phyloP scores from a whole-genome alignment of 345 rosid genomes.

The Eucalyptus regnans region DNA sequence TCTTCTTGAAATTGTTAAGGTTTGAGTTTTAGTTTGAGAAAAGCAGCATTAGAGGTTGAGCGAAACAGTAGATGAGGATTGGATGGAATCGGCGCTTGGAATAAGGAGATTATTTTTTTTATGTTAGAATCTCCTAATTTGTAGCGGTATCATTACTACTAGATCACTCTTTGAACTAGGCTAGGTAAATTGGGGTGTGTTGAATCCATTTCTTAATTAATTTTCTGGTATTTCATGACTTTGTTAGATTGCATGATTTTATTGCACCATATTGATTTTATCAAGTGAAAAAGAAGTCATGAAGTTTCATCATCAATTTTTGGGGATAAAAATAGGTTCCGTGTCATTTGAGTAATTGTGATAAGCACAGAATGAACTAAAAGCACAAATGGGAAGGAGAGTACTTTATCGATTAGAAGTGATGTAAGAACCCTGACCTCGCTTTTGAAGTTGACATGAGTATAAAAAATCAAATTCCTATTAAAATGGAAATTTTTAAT shows the following conservation, averaged over 20 bases:
- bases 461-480: neutral
- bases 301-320: neutral
- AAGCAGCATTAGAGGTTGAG: neutral
- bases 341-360: too few species aligned
- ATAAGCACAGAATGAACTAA: too few species aligned
- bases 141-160: neutral
- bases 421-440: neutral
- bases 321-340: neutral
- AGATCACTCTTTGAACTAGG: neutral
- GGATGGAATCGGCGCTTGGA: neutral
- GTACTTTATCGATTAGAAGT: rapidly evolving
- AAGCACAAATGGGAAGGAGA: neutral
- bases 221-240: neutral
- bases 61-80: neutral
- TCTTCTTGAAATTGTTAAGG: too few species aligned
- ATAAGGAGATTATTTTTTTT: neutral
- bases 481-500: neutral
- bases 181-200: too few species aligned
- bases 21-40: too few species aligned
- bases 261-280: neutral
- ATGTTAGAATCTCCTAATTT: neutral
- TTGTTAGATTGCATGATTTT: neutral
- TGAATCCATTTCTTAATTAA: neutral
- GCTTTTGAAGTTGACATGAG: rapidly evolving
- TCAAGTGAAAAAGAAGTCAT: neutral